Conservation (phyloP, 2,329 filamentous ascomycete species). For the Penicillium sclerotigenum region DNA sequence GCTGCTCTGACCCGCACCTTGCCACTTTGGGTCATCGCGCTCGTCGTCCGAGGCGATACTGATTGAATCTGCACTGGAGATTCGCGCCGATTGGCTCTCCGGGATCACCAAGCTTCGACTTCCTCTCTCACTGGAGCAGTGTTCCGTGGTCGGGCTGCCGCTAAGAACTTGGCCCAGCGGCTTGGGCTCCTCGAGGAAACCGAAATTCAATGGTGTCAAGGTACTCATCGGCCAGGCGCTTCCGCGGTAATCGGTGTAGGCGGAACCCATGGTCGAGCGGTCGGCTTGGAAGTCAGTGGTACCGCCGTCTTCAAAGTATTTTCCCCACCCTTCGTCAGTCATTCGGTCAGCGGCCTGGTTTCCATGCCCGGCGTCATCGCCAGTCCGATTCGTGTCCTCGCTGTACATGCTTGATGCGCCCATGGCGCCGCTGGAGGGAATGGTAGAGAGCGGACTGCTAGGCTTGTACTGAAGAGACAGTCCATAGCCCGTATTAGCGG, state of each 20-base stretch:
- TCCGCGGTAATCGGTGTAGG: constrained; percentile 35
- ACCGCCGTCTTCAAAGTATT: constrained; percentile 46
- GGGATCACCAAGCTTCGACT: constrained; percentile 35
- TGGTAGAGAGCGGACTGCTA: constrained; percentile 29
- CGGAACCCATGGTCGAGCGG: constrained; percentile 25
- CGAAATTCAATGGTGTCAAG: constrained; percentile 36
- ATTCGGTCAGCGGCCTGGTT: constrained; percentile 37
- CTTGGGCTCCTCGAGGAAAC: constrained; percentile 38
- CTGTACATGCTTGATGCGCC: constrained; percentile 24
- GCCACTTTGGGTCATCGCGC: constrained; percentile 29
- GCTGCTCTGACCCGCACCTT: constrained; percentile 24
- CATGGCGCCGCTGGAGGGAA: constrained; percentile 29
- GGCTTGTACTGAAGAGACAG: constrained; percentile 21
- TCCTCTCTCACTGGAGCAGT: constrained; percentile 25
- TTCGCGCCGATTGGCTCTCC: constrained; percentile 43
- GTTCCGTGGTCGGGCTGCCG: constrained; percentile 44
- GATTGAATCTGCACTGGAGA: constrained; percentile 44
- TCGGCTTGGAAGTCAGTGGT: constrained; percentile 29
- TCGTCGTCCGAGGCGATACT: constrained; percentile 39
- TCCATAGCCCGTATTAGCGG: constrained; percentile 19
- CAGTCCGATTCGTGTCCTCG: constrained; percentile 19
- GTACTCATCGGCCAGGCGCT: constrained; percentile 43
- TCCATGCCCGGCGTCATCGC: constrained; percentile 10
- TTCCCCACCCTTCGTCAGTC: constrained; percentile 49
- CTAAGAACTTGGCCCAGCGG: constrained; percentile 41